phyloP scores from a whole-genome alignment of 2,329 filamentous ascomycete species.

The Elsinoe perseae region DNA sequence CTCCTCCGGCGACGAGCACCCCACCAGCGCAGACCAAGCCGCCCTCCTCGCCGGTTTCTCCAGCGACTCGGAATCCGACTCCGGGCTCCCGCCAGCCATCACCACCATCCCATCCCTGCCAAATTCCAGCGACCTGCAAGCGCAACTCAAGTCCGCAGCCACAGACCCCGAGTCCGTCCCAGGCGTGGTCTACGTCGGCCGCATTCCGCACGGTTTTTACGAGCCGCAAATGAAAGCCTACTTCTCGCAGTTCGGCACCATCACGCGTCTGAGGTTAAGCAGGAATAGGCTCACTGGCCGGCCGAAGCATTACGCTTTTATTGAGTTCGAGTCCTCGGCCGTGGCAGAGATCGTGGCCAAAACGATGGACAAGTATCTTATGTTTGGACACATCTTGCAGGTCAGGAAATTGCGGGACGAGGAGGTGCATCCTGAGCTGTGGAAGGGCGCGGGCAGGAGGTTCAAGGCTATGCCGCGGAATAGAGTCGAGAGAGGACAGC shows the following conservation, averaged over 20 bases:
- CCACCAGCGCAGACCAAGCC: constrained; percentile 39
- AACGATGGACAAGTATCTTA: constrained; percentile 95
- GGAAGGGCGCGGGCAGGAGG: constrained; percentile 81
- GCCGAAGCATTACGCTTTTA: constrained; percentile 89
- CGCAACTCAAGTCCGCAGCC: constrained; percentile 43
- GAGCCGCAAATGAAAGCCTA: constrained; percentile 92
- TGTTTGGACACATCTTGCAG: constrained; percentile 90
- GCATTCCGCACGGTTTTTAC: constrained; percentile 92
- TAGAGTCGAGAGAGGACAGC: constrained; percentile 68
- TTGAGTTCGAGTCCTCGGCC: constrained; percentile 71
- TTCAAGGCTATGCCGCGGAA: constrained; percentile 87
- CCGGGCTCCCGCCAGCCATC: constrained; percentile 32
- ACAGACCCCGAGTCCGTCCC: constrained; percentile 49
- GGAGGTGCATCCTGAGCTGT: constrained; percentile 71
- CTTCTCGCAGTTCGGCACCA: constrained; percentile 85
- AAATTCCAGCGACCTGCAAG: constrained; percentile 28
- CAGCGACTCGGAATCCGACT: constrained; percentile 36
- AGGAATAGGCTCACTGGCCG: constrained; percentile 87
- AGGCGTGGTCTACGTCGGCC: constrained; percentile 82
- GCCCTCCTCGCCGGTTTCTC: constrained; percentile 46
- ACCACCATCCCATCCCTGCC: constrained; percentile 31
- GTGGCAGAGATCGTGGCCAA: constrained; percentile 88
- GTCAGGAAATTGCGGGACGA: constrained; percentile 70
- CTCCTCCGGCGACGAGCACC: constrained; percentile 26
- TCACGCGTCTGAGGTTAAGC: constrained; percentile 71